Percentiles rank a stretch among this genome's conserved stretches.
phyloP scores from a whole-genome alignment of 352 stramenopile species.

The Pythium inflatum region DNA sequence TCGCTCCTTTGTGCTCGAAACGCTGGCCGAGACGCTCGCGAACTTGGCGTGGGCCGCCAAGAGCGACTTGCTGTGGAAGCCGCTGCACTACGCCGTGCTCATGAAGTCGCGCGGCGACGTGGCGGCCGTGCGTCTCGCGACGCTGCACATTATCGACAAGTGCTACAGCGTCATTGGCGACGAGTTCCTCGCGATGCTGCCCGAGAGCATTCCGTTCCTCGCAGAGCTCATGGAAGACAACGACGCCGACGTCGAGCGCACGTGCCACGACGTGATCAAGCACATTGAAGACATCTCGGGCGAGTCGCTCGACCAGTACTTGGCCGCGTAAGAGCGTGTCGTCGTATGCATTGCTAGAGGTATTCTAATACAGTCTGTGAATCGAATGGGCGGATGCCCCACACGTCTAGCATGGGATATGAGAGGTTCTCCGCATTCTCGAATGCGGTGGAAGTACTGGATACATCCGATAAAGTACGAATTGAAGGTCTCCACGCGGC shows the following conservation, averaged over 20 bases:
- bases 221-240: conserved; percentile 89
- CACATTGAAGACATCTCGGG: conserved; percentile 90
- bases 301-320: conserved; percentile 89
- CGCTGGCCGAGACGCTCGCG: conserved; percentile 66
- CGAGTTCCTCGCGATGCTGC: conserved; percentile 89
- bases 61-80: conserved; percentile 89
- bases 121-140: conserved; percentile 67
- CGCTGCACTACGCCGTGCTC: conserved; percentile 85
- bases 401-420: background rate
- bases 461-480: conserved; percentile 12
- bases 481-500: conserved; percentile 14
- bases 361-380: background rate
- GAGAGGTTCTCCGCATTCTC: conserved; percentile 12
- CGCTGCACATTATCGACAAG: conserved; percentile 81
- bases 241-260: conserved; percentile 80
- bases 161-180: conserved; percentile 88
- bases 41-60: conserved; percentile 86
- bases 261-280: conserved; percentile 88
- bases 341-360: background rate
- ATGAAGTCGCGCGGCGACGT: conserved; percentile 85
- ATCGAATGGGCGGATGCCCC: no score
- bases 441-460: background rate
- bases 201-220: conserved; percentile 89
- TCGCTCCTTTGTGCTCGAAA: conserved; percentile 69
- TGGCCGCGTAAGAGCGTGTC: conserved; percentile 48